Evolutionary conservation across 768 basidiomycete species (phyloP).

Genomic region (Boletus rex-veris): DNA sequence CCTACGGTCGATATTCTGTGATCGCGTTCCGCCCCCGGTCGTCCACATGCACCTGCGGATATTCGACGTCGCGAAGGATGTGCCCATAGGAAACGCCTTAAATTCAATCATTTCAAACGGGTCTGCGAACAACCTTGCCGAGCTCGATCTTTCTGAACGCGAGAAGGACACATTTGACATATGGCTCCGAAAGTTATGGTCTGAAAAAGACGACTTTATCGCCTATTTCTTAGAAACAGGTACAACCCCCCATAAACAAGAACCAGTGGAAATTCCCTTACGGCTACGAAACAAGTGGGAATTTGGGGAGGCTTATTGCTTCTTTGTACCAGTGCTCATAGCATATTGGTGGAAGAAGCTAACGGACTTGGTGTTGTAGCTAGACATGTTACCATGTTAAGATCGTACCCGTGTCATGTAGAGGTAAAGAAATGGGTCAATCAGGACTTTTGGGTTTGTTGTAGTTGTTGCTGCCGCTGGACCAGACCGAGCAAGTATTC

Average conservation of each 20-base stretch:
- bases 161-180: slow-evolving; percentile 70
- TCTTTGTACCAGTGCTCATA: slow-evolving; percentile 57
- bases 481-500: slow-evolving; percentile 75
- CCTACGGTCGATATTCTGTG: slow-evolving; percentile 81
- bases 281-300: slow-evolving; percentile 53
- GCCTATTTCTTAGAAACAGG: slow-evolving; percentile 57
- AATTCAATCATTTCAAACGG: slow-evolving; percentile 30
- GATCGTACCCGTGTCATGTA: slow-evolving; percentile 8
- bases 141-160: slow-evolving; percentile 50
- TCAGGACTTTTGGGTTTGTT: slow-evolving; percentile 30
- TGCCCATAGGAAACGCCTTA: slow-evolving; percentile 67
- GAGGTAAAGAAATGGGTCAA: neutral
- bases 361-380: slow-evolving; percentile 18
- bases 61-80: slow-evolving; percentile 60
- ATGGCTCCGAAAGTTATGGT: slow-evolving; percentile 84
- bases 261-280: slow-evolving; percentile 54
- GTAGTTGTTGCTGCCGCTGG: slow-evolving; percentile 48
- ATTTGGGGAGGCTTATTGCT: slow-evolving; percentile 64
- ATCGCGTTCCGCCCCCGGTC: slow-evolving; percentile 74
- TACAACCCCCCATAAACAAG: slow-evolving; percentile 37
- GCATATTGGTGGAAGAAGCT: slow-evolving; percentile 48
- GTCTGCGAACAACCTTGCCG: slow-evolving; percentile 30
- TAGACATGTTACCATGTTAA: slow-evolving; percentile 2
- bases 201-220: slow-evolving; percentile 78
- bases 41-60: slow-evolving; percentile 86